A percentile compares a stretch with the other conserved stretches of the same genome.
Conservation (phyloP, 1,139 yeast genomes). For the Magnusiomyces ingens region DNA sequence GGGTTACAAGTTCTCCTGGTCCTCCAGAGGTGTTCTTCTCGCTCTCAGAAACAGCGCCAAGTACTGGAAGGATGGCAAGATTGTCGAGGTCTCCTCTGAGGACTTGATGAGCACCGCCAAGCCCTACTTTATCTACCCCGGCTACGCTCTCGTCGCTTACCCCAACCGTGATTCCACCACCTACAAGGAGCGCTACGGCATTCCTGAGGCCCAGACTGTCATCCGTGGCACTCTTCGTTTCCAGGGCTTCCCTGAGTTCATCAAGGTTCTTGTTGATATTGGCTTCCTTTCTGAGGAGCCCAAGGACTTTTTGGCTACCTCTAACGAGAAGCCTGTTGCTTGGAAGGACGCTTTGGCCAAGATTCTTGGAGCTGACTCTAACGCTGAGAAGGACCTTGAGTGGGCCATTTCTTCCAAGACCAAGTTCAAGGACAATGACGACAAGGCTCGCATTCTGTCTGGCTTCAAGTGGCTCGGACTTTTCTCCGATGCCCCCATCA, state of each 20-base stretch:
- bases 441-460: conserved; percentile 75
- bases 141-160: conserved; percentile 88
- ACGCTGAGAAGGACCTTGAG: conserved; percentile 63
- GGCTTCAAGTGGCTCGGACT: conserved; percentile 95
- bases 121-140: conserved; percentile 94
- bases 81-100: conserved; percentile 74
- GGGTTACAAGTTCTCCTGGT: conserved; percentile 99
- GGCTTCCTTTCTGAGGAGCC: conserved; percentile 83
- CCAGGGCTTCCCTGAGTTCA: conserved; percentile 98
- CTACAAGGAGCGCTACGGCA: conserved; percentile 82
- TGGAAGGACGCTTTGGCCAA: conserved; percentile 87
- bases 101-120: conserved; percentile 93
- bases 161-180: conserved; percentile 98
- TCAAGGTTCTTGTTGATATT: conserved; percentile 88
- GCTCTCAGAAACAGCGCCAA: conserved; percentile 92
- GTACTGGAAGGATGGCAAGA: conserved; percentile 79
- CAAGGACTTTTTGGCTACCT: conserved; percentile 43
- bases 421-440: conserved; percentile 71
- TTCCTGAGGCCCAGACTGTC: conserved; percentile 96
- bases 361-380: conserved; percentile 67
- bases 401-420: conserved; percentile 73
- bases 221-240: conserved; percentile 95
- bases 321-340: conserved; percentile 42
- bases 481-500: conserved; percentile 66
- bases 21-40: conserved; percentile 93